Conservation (phyloP, 2,329 filamentous ascomycete species). For the Gaeumannomyces tritici region DNA sequence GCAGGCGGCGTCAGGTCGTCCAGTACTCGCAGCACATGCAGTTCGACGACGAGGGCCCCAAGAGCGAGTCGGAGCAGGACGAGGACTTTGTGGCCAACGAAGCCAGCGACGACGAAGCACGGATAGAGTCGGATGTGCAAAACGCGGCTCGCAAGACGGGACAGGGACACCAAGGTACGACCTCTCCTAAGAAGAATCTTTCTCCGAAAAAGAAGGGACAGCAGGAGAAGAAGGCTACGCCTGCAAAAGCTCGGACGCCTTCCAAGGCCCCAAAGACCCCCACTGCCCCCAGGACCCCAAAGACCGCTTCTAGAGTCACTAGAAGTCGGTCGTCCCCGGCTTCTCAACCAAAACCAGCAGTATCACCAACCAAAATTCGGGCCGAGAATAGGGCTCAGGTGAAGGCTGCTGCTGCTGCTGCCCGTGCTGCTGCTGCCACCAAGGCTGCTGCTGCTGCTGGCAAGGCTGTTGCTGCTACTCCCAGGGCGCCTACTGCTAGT, state of each 20-base stretch:
- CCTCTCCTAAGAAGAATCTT: slow-evolving; percentile 5
- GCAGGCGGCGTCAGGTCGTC: slow-evolving; percentile 54
- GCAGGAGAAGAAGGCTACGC: background rate
- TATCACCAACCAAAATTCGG: background rate
- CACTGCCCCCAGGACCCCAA: background rate
- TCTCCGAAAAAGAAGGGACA: background rate
- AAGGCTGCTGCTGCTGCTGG: background rate
- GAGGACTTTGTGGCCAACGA: slow-evolving; percentile 15
- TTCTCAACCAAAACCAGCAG: background rate
- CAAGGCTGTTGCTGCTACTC: background rate
- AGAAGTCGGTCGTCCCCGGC: background rate
- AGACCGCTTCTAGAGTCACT: background rate
- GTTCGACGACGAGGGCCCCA: slow-evolving; percentile 11
- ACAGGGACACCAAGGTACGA: slow-evolving; percentile 7
- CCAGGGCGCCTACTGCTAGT: background rate
- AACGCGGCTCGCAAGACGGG: background rate
- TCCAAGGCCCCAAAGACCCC: background rate
- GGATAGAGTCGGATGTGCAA: background rate
- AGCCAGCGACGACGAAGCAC: slow-evolving; percentile 12
- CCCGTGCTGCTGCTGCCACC: too few relatives aligned
- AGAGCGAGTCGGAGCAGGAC: slow-evolving; percentile 15
- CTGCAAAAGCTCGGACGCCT: background rate
- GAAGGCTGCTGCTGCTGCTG: background rate
- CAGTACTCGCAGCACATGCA: slow-evolving; percentile 5
- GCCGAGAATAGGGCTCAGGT: background rate